Conservation (phyloP, 2,329 filamentous ascomycete genomes). For the Cladophialophora chaetospira region DNA sequence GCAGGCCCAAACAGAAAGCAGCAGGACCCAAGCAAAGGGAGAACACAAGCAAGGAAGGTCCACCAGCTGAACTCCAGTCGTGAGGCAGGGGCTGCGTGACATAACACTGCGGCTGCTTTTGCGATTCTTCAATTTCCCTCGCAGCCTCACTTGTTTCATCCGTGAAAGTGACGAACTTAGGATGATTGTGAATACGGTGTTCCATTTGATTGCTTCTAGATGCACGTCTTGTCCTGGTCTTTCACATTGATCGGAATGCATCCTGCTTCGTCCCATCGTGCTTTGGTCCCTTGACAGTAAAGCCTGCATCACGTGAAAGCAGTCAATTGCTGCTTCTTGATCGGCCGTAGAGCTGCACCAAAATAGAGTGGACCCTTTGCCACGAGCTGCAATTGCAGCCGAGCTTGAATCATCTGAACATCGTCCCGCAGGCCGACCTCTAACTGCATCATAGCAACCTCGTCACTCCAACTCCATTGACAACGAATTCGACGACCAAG, state of each 20-base stretch:
- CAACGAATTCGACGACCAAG: slow-evolving; percentile 34
- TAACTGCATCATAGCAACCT: slow-evolving; percentile 9
- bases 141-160: slow-evolving; percentile 23
- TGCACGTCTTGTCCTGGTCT: neutral
- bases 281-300: neutral
- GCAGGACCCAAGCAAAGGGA: neutral
- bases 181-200: no score
- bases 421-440: slow-evolving; percentile 19
- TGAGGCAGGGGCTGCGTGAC: neutral
- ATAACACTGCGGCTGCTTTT: neutral
- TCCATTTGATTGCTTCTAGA: neutral
- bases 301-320: neutral
- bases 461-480: slow-evolving; percentile 5
- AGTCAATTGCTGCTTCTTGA: neutral
- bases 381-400: slow-evolving; percentile 2
- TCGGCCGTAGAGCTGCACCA: slow-evolving; percentile 5
- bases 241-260: neutral
- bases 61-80: slow-evolving; percentile 1
- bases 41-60: slow-evolving; percentile 3
- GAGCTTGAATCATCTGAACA: slow-evolving; percentile 9
- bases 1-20: slow-evolving; percentile 5
- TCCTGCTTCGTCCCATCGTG: neutral
- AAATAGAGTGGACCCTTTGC: neutral
- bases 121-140: slow-evolving; percentile 7
- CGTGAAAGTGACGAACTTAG: neutral